Conservation (phyloP, 805 yeast species). For the Saccharomycopsis javanensis region DNA sequence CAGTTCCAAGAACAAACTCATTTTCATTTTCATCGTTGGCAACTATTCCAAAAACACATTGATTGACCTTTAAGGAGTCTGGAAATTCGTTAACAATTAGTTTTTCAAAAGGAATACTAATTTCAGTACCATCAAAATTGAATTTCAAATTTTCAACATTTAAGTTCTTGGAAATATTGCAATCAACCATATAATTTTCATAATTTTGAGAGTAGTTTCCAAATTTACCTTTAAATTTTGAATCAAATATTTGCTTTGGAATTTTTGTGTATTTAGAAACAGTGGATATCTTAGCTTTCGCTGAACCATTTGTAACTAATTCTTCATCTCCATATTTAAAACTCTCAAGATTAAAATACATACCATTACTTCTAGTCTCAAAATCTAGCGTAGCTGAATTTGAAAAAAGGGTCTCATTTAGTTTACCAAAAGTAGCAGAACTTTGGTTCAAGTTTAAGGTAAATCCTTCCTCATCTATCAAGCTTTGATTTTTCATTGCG, state of each 20-base stretch:
- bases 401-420: background rate
- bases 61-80: background rate
- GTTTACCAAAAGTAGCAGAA: background rate
- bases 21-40: background rate
- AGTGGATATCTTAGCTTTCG: background rate
- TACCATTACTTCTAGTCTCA: background rate
- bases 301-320: background rate
- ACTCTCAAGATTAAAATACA: background rate
- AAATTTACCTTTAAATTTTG: background rate
- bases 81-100: conserved; percentile 17
- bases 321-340: background rate
- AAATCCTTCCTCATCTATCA: background rate
- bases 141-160: conserved; percentile 18
- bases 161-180: background rate
- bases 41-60: background rate
- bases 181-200: background rate
- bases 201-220: background rate
- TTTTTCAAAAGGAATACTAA: conserved; percentile 39
- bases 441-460: background rate
- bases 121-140: conserved; percentile 30
- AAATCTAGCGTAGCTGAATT: background rate
- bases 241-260: background rate
- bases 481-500: background rate
- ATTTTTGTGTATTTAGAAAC: background rate
- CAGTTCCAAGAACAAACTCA: background rate